These are phyloP conservation scores for Pseudozyma hubeiensis DNA, from an alignment of 1,284 basidiomycete species.

Conservation along the genomic window DNA sequence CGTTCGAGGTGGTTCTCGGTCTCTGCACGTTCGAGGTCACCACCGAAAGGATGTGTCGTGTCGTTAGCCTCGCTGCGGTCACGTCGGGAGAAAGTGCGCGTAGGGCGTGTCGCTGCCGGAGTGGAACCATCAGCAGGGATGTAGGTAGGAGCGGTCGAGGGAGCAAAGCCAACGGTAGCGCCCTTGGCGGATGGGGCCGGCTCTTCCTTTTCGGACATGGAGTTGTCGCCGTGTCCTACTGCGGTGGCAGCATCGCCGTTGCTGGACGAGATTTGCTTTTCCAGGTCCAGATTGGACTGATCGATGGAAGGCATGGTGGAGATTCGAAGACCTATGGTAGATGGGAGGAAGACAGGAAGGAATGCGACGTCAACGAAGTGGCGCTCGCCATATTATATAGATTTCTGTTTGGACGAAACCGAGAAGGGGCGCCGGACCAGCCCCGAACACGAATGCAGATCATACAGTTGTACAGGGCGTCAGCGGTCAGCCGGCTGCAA, in stretches of 20 bases:
- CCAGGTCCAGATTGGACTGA: conserved; percentile 30
- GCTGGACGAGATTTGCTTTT: conserved; percentile 44
- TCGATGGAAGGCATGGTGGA: conserved; percentile 24
- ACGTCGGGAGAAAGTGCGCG: conserved; percentile 54
- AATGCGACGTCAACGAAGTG: too few relatives aligned
- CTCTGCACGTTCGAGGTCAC: conserved; percentile 44
- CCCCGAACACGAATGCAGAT: too few relatives aligned
- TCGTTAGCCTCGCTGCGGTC: conserved; percentile 28
- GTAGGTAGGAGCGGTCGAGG: conserved; percentile 19
- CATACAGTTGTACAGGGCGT: too few relatives aligned
- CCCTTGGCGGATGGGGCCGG: conserved; percentile 1
- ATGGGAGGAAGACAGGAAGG: too few relatives aligned
- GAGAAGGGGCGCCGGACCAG: too few relatives aligned
- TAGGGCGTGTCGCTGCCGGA: conserved; percentile 12
- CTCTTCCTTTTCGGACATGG: conserved; percentile 29
- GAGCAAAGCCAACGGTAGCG: conserved; percentile 27
- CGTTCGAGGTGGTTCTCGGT: conserved; percentile 50
- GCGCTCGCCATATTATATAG: too few relatives aligned
- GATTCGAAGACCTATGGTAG: too few relatives aligned
- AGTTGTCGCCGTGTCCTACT: conserved; percentile 19
- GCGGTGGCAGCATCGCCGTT: conserved; percentile 38
- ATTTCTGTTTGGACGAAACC: too few relatives aligned
- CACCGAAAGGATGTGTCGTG: conserved; percentile 50
- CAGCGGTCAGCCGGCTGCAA: too few relatives aligned
- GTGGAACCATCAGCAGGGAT: conserved; percentile 31